Evolutionary conservation across 495 filamentous ascomycete genomes (phyloP), one percentile per base, ranked within the genome.

Genomic region (Tuber umbilicatum): DNA sequence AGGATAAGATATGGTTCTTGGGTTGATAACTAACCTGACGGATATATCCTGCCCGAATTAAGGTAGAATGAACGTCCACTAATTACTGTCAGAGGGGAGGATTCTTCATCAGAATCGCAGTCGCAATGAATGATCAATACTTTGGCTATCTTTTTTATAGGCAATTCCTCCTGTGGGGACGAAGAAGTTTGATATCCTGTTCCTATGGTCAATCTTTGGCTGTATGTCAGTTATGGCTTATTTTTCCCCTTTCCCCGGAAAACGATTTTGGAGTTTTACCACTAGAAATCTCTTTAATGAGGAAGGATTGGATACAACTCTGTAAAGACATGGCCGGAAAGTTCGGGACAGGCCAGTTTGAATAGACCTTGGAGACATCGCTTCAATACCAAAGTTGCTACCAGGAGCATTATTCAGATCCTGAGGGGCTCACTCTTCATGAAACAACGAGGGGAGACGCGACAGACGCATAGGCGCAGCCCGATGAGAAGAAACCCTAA

Each of bases 41-140:
- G 39, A 97, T 82, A 77, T 92, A 97, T 1, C 94, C 94, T 47
- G 90, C 91, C 73, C 91, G 87, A 21, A 95, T 84, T 47, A 98
- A 86, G 45, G 92, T 88, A 14, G 90, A 86, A 84, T 97, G 90
- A 64, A 88, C 88, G 85, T 93, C 91, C 86, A 86, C 85, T 87
- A 55, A 19, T 55, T 27, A 39, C 41, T 69, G 42, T 64, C 19
- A 35, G 55, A 35, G 27, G 27, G 21, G 0, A 7, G 7, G 7
- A 17, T 73, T 42, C 40, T 42, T 64, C 23, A 21, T 70, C 38
- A 10, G 1, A 64, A 41, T 39, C 37, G 35, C 5, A 38, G n/a
- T 43, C 21, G 41, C 6, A 67, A 5, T 19, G 41, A 10, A 6
- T 23, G 39, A 70, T 72, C 73, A 85, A 17, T 83, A 83, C 74